phyloP scores from a whole-genome alignment of 2,329 filamentous ascomycete genomes.

The Beauveria brongniartii region DNA sequence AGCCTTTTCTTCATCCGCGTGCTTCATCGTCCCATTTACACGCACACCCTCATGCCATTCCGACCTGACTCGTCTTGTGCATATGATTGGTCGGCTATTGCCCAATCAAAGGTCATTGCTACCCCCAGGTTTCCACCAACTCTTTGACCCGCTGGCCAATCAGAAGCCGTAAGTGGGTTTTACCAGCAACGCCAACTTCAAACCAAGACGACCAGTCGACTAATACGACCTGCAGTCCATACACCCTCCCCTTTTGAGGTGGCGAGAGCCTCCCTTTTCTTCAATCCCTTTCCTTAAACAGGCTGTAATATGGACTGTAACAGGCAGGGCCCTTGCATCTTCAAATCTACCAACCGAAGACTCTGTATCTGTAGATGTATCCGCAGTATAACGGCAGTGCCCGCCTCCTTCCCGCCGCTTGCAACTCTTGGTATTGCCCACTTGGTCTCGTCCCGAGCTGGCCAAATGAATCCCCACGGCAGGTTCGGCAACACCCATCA shows the following conservation, averaged over 20 bases:
- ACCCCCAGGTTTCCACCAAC: background rate
- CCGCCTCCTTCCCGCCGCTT: constrained; percentile 7
- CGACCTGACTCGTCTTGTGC: background rate
- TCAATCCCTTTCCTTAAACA: constrained; percentile 2
- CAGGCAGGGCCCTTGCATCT: background rate
- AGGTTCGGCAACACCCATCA: background rate
- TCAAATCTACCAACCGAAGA: background rate
- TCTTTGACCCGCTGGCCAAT: background rate
- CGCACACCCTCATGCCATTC: background rate
- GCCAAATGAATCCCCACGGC: background rate
- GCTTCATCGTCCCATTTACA: background rate
- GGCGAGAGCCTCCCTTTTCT: background rate
- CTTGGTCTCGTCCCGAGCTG: background rate
- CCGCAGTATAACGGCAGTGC: constrained; percentile 5
- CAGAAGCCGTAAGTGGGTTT: background rate
- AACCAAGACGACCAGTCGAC: constrained; percentile 1
- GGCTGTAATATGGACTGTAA: background rate
- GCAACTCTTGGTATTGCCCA: background rate
- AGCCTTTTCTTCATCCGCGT: background rate
- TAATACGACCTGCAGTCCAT: background rate
- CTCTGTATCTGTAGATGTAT: constrained; percentile 5
- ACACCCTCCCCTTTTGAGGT: background rate
- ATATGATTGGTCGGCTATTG: background rate
- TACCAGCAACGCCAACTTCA: background rate
- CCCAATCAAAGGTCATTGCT: background rate